These are phyloP conservation scores for Musa acuminata DNA, from an alignment of 176 grass and related monocot genomes.

Conservation along the genomic window DNA sequence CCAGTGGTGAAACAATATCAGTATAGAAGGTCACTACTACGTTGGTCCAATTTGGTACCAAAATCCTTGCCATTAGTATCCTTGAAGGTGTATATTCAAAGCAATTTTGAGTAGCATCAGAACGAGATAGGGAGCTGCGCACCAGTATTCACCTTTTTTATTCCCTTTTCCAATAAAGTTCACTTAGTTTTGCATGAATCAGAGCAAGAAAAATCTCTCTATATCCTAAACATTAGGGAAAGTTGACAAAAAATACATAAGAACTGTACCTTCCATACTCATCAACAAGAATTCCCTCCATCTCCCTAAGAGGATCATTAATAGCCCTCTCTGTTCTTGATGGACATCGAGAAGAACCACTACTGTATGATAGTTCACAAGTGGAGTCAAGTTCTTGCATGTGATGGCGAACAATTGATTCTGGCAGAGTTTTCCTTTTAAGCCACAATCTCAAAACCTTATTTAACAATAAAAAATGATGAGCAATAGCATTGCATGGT, in stretches of 20 bases:
- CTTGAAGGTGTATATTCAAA: no score
- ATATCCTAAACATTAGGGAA: not conserved
- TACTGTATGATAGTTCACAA: constrained; percentile 71
- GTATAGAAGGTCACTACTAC: no score
- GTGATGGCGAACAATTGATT: constrained; percentile 81
- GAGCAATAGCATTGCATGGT: constrained; percentile 11
- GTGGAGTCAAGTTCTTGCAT: constrained; percentile 74
- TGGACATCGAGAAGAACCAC: constrained; percentile 42
- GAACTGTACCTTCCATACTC: constrained; percentile 86
- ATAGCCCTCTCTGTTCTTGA: constrained; percentile 81
- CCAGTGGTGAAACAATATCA: no score
- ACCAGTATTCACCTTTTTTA: not conserved
- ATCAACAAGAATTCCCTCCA: constrained; percentile 92
- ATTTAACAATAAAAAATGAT: constrained; percentile 17
- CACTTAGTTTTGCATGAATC: constrained; percentile 18
- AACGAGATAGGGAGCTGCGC: not conserved
- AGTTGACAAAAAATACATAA: constrained; percentile 2
- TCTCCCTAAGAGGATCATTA: constrained; percentile 81
- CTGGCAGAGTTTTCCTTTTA: constrained; percentile 85
- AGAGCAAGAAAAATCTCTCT: not conserved
- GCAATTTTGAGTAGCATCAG: no score
- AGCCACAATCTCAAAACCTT: constrained; percentile 97
- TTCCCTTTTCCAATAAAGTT: constrained; percentile 5
- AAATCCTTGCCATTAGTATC: no score
- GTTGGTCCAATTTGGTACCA: no score